These are phyloP conservation scores for Spatholobus suberectus DNA, from an alignment of 306 rosid species.

Conservation along the genomic window DNA sequence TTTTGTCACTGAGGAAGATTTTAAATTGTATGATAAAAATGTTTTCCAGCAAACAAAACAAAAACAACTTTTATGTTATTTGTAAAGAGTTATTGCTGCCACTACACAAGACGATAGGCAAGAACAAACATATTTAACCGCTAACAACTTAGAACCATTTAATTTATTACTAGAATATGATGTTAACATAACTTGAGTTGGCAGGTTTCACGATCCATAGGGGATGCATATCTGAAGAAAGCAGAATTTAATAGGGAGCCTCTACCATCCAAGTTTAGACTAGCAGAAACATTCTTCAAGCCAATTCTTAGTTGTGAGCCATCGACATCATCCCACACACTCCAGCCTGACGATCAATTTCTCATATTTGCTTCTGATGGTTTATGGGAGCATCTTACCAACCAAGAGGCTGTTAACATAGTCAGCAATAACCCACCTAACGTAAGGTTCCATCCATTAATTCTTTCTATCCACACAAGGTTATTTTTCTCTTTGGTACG, in stretches of 20 bases:
- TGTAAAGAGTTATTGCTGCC: not conserved
- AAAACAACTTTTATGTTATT: not conserved
- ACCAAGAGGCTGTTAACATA: constrained; percentile 83
- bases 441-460: constrained; percentile 52
- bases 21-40: not conserved
- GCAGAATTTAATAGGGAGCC: constrained; percentile 89
- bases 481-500: not conserved
- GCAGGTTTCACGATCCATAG: constrained; percentile 88
- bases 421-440: constrained; percentile 69
- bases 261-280: constrained; percentile 62
- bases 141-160: too few species aligned
- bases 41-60: not conserved
- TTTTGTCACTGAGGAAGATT: not conserved
- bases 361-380: constrained; percentile 96
- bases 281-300: constrained; percentile 75
- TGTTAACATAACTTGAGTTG: constrained; percentile 25
- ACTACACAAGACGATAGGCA: not conserved
- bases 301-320: constrained; percentile 87
- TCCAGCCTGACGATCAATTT: constrained; percentile 76
- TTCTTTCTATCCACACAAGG: not conserved
- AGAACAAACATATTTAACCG: not conserved
- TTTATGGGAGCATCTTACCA: constrained; percentile 93
- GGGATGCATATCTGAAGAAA: constrained; percentile 87
- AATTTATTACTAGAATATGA: not conserved
- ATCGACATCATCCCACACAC: constrained; percentile 64